Evolutionary conservation across 176 grass and related monocot genomes (phyloP).

Genomic region (Carex myosuroides): DNA sequence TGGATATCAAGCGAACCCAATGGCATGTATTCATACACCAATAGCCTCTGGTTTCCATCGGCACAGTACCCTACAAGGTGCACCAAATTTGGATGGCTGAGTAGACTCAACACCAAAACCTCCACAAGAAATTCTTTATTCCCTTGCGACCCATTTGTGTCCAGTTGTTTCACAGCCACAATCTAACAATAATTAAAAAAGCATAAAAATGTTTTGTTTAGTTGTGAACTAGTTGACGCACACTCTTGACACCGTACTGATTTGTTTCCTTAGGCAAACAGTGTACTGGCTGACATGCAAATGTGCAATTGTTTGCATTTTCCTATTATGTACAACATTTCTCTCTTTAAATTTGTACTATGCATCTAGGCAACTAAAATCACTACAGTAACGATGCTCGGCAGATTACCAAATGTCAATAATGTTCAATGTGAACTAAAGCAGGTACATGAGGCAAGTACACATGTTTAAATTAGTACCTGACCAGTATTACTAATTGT

Average conservation of each 20-base stretch:
- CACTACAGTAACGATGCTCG: not conserved
- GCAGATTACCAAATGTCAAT: not conserved
- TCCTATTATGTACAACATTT: not conserved
- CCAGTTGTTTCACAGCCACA: slow-evolving; percentile 86
- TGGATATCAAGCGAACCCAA: slow-evolving; percentile 67
- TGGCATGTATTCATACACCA: slow-evolving; percentile 91
- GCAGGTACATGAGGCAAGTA: not conserved
- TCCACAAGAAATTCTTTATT: slow-evolving; percentile 82
- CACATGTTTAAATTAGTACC: slow-evolving; percentile 35
- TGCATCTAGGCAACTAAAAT: not conserved
- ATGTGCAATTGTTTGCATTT: not conserved
- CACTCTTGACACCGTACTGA: not conserved
- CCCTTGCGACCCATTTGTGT: slow-evolving; percentile 64
- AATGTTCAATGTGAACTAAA: not conserved
- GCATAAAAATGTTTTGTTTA: not conserved
- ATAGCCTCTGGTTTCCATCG: slow-evolving; percentile 75
- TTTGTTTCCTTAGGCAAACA: not conserved
- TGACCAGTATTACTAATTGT: slow-evolving; percentile 40
- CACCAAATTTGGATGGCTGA: slow-evolving; percentile 81
- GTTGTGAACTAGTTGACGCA: not conserved
- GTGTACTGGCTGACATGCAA: not conserved
- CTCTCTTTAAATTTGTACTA: not conserved
- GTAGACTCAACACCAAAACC: slow-evolving; percentile 73
- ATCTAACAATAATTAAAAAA: slow-evolving; percentile 31
- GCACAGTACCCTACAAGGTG: slow-evolving; percentile 81